Conservation (phyloP, 345 rosid species). For the Pistacia vera region DNA sequence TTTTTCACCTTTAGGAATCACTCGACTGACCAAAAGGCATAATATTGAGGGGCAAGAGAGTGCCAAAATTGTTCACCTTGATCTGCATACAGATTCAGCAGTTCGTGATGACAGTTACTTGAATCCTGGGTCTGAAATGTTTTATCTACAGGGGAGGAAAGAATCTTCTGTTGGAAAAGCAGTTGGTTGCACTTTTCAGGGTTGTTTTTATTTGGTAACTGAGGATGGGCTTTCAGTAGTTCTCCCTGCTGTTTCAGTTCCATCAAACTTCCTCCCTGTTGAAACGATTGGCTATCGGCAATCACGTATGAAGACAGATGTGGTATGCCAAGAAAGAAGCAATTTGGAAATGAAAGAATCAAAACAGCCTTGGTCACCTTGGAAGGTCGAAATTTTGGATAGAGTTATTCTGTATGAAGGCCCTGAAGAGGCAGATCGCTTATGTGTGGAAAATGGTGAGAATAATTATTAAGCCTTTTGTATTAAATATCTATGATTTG, state of each 20-base stretch:
- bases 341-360: slow-evolving; percentile 31
- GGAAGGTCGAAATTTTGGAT: slow-evolving; percentile 91
- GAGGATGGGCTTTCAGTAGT: slow-evolving; percentile 78
- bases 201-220: slow-evolving; percentile 83
- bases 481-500: slow-evolving; percentile 2
- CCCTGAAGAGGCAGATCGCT: slow-evolving; percentile 76
- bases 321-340: slow-evolving; percentile 27
- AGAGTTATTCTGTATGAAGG: slow-evolving; percentile 85
- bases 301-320: slow-evolving; percentile 32
- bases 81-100: slow-evolving; percentile 45
- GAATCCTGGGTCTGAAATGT: slow-evolving; percentile 32
- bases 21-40: slow-evolving; percentile 64
- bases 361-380: slow-evolving; percentile 48
- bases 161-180: slow-evolving; percentile 60
- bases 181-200: slow-evolving; percentile 88
- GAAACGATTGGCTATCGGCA: slow-evolving; percentile 61
- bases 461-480: slow-evolving; percentile 18
- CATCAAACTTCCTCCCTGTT: slow-evolving; percentile 53
- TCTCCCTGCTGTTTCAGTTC: slow-evolving; percentile 76
- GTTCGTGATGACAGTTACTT: slow-evolving; percentile 62
- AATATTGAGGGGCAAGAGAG: slow-evolving; percentile 29
- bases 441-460: slow-evolving; percentile 92
- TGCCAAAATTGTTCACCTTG: slow-evolving; percentile 55
- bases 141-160: slow-evolving; percentile 37
- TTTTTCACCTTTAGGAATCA: slow-evolving; percentile 85